These are phyloP conservation scores for Thielaviopsis punctulata DNA, from an alignment of 2,329 filamentous ascomycete species.

Conservation along the genomic window DNA sequence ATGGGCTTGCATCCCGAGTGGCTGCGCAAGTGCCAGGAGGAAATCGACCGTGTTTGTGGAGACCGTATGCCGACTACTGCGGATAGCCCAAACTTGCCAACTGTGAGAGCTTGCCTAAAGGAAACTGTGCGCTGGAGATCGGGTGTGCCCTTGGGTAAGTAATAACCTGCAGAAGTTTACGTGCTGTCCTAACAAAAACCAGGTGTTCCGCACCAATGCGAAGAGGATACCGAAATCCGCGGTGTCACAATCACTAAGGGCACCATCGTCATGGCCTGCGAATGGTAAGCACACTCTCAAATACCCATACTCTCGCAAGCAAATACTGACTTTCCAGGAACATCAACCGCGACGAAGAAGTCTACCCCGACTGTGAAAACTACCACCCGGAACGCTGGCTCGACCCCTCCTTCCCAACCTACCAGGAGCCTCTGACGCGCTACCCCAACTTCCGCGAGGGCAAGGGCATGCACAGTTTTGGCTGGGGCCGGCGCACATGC, in stretches of 20 bases:
- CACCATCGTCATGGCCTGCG: conserved; percentile 31
- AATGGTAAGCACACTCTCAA: conserved; percentile 23
- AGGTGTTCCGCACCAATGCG: conserved; percentile 32
- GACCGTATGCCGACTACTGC: conserved; percentile 32
- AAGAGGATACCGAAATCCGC: conserved; percentile 27
- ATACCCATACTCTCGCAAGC: not conserved
- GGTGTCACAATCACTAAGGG: conserved; percentile 31
- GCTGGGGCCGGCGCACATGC: conserved; percentile 45
- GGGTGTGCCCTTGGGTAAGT: conserved; percentile 32
- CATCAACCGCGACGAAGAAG: conserved; percentile 38
- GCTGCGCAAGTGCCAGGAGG: conserved; percentile 35
- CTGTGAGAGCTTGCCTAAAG: conserved; percentile 36
- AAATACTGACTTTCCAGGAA: conserved; percentile 22
- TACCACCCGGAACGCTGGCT: conserved; percentile 48
- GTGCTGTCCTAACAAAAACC: not conserved
- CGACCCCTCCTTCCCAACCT: conserved; percentile 44
- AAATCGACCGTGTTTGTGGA: conserved; percentile 38
- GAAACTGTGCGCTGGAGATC: conserved; percentile 42
- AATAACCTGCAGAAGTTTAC: not conserved
- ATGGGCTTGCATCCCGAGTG: conserved; percentile 36
- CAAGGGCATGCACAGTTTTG: conserved; percentile 43
- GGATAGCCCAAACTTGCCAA: conserved; percentile 34
- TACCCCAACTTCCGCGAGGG: conserved; percentile 45
- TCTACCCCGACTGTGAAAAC: conserved; percentile 46
- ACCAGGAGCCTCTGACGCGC: conserved; percentile 43